Evolutionary conservation across 169 alveolate species (phyloP), one percentile per base, ranked within the genome.

Genomic region (Cytauxzoon felis): DNA sequence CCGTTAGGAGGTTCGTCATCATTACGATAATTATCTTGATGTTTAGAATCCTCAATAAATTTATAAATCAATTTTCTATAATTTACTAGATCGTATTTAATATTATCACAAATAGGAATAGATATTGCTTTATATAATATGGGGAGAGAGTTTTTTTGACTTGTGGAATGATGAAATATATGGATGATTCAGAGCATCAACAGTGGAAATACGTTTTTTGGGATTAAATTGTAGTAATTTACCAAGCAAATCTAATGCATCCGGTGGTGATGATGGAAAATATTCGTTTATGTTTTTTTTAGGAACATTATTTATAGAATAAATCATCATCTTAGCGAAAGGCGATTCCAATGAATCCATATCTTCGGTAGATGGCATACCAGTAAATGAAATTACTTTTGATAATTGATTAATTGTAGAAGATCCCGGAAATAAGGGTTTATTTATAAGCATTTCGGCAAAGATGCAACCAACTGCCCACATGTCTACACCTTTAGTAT

Each of bases 401-500:
- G 94, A 96, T 30, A 95, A 89, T 58, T 97, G 98, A 68, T 95
- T 95, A 76, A 95, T 84, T n/a, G 99, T 97, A n/a, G 98, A 92
- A 21, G 97, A 93, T 5, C 99, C 99, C 30, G 98, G 98, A 73
- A 97, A 96, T 52, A 96, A 84, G 5, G 99, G 99, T 36, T 93
- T 95, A 2, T 98, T 98, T 5, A 87, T 65, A 21, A 96, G 81
- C 47, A 97, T 88, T 78, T 97, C 99, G 5, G 98, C 99, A 64
- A 96, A 81, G 49, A 97, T 96, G 70, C 99, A 97, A 13, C 99
- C 99, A 27, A 97, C 88, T 8, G 98, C 93, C 99, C 99, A 97
- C 98, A 96, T 96, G 76, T 97, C 99, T 6, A 96, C 98, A 27
- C 99, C 99, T 78, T 96, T 95, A n/a, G 99, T 94, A 82, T 97